Percentiles rank a stretch among this genome's conserved stretches.
Evolutionary conservation across 768 basidiomycete genomes (phyloP).

Genomic region (Hebeloma cylindrosporum): DNA sequence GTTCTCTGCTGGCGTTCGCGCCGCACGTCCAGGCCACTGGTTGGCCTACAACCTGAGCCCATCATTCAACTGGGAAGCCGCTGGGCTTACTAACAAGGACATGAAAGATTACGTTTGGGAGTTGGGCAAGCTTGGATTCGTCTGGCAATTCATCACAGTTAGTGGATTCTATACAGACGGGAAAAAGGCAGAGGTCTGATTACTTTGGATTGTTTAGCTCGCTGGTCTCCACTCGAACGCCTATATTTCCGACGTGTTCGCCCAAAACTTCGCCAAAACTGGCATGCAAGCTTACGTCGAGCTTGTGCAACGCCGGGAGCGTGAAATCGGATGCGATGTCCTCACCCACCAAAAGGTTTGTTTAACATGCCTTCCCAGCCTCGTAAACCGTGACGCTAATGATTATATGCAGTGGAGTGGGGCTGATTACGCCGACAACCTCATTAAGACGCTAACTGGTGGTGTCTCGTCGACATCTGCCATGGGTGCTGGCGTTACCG

Average conservation of each 20-base stretch:
- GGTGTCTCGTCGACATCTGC: conserved; percentile 97
- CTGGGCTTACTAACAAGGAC: conserved; percentile 80
- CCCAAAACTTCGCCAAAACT: conserved; percentile 82
- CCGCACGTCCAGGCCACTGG: conserved; percentile 86
- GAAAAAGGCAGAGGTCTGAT: not conserved
- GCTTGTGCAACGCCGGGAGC: conserved; percentile 87
- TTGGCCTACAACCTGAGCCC: conserved; percentile 95
- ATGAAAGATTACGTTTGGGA: conserved; percentile 93
- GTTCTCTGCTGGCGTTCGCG: conserved; percentile 87
- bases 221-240: conserved; percentile 97
- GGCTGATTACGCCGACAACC: conserved; percentile 86
- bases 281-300: conserved; percentile 99
- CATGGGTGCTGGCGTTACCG: conserved; percentile 98
- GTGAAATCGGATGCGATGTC: conserved; percentile 93
- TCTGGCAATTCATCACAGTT: conserved; percentile 99
- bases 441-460: conserved; percentile 96
- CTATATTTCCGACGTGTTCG: conserved; percentile 94
- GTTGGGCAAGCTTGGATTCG: conserved; percentile 92
- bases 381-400: conserved; percentile 15
- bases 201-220: conserved; percentile 51
- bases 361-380: not conserved
- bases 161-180: conserved; percentile 24
- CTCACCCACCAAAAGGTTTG: conserved; percentile 94
- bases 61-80: conserved; percentile 93
- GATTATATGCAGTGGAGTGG: conserved; percentile 76